Percentiles rank a stretch among this genome's conserved stretches.
Evolutionary conservation across 306 rosid genomes (phyloP).

Genomic region (Trichosanthes truncata): DNA sequence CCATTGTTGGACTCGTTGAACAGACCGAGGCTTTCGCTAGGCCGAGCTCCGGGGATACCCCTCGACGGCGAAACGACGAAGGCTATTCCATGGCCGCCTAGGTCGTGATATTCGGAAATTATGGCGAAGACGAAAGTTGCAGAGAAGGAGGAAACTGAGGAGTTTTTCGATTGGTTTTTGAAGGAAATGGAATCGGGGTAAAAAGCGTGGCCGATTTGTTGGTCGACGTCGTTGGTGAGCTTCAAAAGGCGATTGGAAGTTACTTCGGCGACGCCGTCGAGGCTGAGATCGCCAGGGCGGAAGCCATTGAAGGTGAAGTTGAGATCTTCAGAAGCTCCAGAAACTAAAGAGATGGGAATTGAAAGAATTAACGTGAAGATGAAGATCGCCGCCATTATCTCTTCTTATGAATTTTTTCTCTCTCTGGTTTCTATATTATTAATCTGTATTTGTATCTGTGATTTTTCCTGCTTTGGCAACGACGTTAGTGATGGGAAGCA

Average conservation of each 20-base stretch:
- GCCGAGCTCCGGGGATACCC: constrained; percentile 26
- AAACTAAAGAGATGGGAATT: neutral
- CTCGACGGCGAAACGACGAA: constrained; percentile 41
- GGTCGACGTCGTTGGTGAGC: constrained; percentile 43
- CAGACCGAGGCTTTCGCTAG: constrained; percentile 44
- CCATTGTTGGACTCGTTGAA: constrained; percentile 38
- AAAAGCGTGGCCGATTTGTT: constrained; percentile 45
- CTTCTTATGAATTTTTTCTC: neutral
- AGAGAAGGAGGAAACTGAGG: constrained; percentile 38
- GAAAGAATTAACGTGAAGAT: neutral
- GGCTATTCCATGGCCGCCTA: constrained; percentile 54
- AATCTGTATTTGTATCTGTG: neutral
- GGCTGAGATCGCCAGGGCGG: constrained; percentile 6
- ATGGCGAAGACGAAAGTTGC: constrained; percentile 54
- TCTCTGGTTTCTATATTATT: neutral
- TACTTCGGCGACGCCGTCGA: constrained; percentile 41
- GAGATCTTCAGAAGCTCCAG: neutral
- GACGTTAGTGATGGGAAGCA: neutral
- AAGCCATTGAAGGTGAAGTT: constrained; percentile 6
- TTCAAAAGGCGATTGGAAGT: constrained; percentile 33
- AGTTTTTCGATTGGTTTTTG: constrained; percentile 23
- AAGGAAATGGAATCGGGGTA: constrained; percentile 32
- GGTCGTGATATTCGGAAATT: constrained; percentile 15
- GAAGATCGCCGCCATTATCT: neutral
- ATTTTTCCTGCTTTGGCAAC: neutral